Evolutionary conservation across 1,284 basidiomycete genomes (phyloP).

Genomic region (Marasmius sp.): DNA sequence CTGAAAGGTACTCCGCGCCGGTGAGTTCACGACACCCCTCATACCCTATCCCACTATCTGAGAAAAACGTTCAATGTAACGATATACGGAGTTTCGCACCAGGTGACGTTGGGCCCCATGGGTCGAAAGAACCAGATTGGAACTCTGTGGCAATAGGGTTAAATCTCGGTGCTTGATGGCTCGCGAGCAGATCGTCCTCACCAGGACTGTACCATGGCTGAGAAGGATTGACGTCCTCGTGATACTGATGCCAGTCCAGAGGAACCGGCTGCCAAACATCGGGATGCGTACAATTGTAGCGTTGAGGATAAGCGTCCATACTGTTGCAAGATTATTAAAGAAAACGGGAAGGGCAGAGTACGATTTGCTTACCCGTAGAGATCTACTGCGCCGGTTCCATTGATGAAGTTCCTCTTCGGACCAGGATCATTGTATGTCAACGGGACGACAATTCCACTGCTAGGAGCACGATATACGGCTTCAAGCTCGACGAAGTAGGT

Average conservation of each 20-base stretch:
- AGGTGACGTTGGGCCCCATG: slow-evolving; percentile 69
- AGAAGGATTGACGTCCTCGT: slow-evolving; percentile 52
- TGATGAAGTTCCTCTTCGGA: slow-evolving; percentile 61
- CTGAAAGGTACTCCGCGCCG: slow-evolving; percentile 69
- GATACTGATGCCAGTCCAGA: slow-evolving; percentile 59
- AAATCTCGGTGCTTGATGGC: too few relatives aligned
- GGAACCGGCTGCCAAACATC: slow-evolving; percentile 56
- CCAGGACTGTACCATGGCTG: slow-evolving; percentile 68
- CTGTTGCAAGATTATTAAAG: neutral
- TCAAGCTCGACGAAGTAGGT: slow-evolving; percentile 71
- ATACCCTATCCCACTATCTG: slow-evolving; percentile 32
- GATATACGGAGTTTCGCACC: slow-evolving; percentile 31
- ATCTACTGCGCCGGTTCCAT: slow-evolving; percentile 52
- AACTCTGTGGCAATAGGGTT: slow-evolving; percentile 42
- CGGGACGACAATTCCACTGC: slow-evolving; percentile 57
- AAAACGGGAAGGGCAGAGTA: neutral
- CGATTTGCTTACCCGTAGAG: slow-evolving; percentile 39
- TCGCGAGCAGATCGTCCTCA: slow-evolving; percentile 15
- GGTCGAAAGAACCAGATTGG: slow-evolving; percentile 74
- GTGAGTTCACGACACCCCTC: slow-evolving; percentile 51
- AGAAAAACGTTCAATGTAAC: neutral
- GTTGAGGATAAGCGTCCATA: slow-evolving; percentile 65
- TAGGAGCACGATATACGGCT: slow-evolving; percentile 48
- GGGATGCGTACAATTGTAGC: slow-evolving; percentile 73
- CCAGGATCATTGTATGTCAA: slow-evolving; percentile 74